A percentile compares a stretch with the other conserved stretches of the same genome.
Evolutionary conservation across 768 basidiomycete species (phyloP).

Genomic region (Chalciporus pseudorubinellus): DNA sequence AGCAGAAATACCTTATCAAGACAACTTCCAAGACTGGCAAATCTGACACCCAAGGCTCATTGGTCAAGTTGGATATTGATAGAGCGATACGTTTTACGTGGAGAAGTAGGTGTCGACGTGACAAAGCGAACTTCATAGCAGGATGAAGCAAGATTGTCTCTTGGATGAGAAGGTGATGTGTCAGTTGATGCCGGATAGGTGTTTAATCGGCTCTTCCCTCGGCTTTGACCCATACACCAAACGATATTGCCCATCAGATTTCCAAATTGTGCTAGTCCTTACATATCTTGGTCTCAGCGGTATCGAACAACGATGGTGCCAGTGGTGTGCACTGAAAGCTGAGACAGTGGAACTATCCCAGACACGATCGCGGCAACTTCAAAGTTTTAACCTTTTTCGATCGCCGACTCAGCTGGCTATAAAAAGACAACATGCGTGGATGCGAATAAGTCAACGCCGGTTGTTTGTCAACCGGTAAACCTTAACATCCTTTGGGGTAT

Average conservation of each 20-base stretch:
- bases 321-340: not conserved
- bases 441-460: not conserved
- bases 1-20: conserved; percentile 11
- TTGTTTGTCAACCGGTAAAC: not conserved
- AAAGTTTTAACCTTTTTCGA: conserved; percentile 23
- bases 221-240: conserved; percentile 3
- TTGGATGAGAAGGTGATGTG: conserved; percentile 10
- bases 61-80: conserved; percentile 9
- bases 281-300: not conserved
- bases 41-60: conserved; percentile 10
- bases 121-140: conserved; percentile 5
- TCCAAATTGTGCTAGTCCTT: not conserved
- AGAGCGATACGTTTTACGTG: conserved; percentile 18
- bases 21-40: conserved; percentile 11
- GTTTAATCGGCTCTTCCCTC: conserved; percentile 16
- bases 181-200: conserved; percentile 14
- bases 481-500: not conserved
- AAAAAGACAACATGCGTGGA: not conserved
- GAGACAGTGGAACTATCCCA: not conserved
- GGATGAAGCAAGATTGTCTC: conserved; percentile 12
- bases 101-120: conserved; percentile 14
- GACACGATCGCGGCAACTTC: conserved; percentile 7
- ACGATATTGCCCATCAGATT: not conserved
- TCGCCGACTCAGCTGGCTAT: not conserved
- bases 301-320: not conserved